Evolutionary conservation across 2,329 filamentous ascomycete genomes (phyloP), one percentile per base, ranked within the genome.

Genomic region (Diaporthe capsici): DNA sequence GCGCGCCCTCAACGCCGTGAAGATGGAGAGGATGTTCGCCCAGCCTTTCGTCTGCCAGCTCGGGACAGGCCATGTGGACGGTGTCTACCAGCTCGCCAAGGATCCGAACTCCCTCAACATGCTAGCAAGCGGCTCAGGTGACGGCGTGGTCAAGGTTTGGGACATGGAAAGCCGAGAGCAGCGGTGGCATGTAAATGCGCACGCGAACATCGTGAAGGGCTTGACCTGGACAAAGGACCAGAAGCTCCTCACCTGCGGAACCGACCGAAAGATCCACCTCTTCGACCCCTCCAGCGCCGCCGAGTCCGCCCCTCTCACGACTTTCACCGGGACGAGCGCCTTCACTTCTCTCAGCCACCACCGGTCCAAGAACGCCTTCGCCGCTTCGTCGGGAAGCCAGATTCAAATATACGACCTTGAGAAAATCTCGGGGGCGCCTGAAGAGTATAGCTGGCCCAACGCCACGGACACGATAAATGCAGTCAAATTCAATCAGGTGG

Each of bases 191-290:
- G 90, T 89, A 0, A 91, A 94, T 78, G 96, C 95, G 34, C 97
- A 99, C 83, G 94, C 98, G 80, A 98, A 98, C 80, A 93, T 98
- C 60, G 95, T 98, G 79, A 98, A 98, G 87, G 94, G 94, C 20
- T 89, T 98, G 82, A 94, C 93, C 80, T 99, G 96, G 94, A 98
- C 95, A 4, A 90, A 91, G 60, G 95, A 98, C 80, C 91, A 93
- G 81, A 96, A 95, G 82, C 88, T 98, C 20, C 87, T 98, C 63
- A 96, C 95, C 2, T 98, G 96, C 82, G 95, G 94, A 8, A 93
- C 92, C 76, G 97, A 99, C 84, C 92, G 92, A 79, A 94, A 94
- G 5, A 91, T 98, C 81, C 98, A 98, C 84, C 87, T 99, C 44
- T 98, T 94, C 85, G 95, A 98, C 80, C 96, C 96, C 1, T 92